Evolutionary conservation across 371 early-diverging fungal genomes (phyloP), one percentile per base, ranked within the genome.

Genomic region (Mucor piriformis): DNA sequence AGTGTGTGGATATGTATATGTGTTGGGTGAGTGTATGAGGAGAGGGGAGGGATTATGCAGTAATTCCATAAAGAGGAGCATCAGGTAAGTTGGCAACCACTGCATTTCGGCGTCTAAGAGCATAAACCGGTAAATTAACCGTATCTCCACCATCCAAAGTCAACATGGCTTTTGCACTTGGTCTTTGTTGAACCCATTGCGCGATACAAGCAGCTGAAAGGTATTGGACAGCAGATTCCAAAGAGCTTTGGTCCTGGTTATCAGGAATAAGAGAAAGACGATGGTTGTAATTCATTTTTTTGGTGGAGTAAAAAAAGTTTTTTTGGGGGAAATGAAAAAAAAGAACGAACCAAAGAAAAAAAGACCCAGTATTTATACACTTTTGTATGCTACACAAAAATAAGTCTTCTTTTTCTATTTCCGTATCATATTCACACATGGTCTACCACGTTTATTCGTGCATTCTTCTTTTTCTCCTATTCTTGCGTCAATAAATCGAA

Each of bases 101-200:
- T 23, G 73, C 76, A 56, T 76, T 76, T 61, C 76, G 49, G 35
- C 76, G 70, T 53, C 76, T 59, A 23, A 76, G 64, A 49, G 76
- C 72, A 56, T 70, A 76, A 23, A 73, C 63, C 12, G 76, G 76
- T 37, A 76, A 35, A 52, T 71, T 56, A 20, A 74, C 55, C 7
- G 72, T 66, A 50, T 74, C 69, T 13, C 73, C 73, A 43, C 54
- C 60, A 35, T 74, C 70, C 20, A 70, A 47, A n/a, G 73, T 73
- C 46, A 73, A 47, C 21, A 59, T 67, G 10, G 73, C 73, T 18
- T 61, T 58, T 18, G 73, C 67, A 56, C 58, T 65, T 12, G 73
- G 73, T 20, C 47, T 66, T 15, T 50, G 64, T 50, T 64, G 54
- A 10, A 63, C 64, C 70, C 70, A 70, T 51, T 59, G 59, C 25